Conservation (phyloP, 768 basidiomycete genomes). For the Mycena venus region DNA sequence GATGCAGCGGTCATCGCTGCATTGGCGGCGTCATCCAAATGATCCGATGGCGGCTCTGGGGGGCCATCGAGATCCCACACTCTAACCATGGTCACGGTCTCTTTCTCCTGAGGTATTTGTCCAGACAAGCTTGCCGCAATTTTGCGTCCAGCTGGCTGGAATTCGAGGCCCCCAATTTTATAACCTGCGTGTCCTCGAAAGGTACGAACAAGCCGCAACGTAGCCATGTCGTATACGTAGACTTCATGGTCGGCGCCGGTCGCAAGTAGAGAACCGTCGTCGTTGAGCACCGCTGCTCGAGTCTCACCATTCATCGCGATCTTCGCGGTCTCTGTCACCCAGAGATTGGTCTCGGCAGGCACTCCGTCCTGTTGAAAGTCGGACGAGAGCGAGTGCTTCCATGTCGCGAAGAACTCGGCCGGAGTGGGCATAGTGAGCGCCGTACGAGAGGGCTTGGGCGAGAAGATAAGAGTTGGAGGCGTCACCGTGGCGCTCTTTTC, state of each 20-base stretch:
- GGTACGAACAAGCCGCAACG: background rate
- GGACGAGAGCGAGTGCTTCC: background rate
- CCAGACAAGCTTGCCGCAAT: background rate
- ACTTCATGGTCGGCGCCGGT: background rate
- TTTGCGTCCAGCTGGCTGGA: conserved; percentile 14
- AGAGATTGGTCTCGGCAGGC: background rate
- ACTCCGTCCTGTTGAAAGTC: conserved; percentile 11
- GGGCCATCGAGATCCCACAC: conserved; percentile 8
- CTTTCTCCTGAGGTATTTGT: background rate
- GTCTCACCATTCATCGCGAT: background rate
- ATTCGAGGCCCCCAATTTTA: background rate
- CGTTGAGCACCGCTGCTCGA: background rate
- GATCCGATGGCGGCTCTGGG: background rate
- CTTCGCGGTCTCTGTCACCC: background rate
- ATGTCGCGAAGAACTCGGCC: background rate
- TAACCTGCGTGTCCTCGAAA: background rate
- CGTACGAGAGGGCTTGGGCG: too few species aligned
- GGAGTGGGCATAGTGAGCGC: too few species aligned
- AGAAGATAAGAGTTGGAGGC: too few species aligned
- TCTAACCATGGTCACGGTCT: background rate
- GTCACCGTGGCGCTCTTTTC: too few species aligned
- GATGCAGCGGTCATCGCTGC: background rate
- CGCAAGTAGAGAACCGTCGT: background rate
- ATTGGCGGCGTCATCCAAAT: background rate
- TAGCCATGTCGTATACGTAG: conserved; percentile 4